phyloP scores from a whole-genome alignment of 2,329 filamentous ascomycete genomes.

The Acephala macrosclerotiorum region DNA sequence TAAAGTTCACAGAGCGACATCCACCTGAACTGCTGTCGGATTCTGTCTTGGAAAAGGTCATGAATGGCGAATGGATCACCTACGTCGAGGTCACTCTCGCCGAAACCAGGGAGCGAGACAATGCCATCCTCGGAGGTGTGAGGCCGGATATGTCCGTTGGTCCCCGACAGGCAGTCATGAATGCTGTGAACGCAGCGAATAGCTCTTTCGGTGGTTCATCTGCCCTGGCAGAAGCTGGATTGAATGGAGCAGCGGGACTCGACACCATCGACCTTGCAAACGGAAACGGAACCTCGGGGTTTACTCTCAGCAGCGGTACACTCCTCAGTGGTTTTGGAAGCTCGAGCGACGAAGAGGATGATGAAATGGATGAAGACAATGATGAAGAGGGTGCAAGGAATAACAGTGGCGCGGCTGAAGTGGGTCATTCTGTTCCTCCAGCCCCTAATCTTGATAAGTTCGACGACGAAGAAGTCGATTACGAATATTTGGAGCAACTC shows the following conservation, averaged over 20 bases:
- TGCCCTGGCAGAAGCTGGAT: conserved; percentile 80
- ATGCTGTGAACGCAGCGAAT: conserved; percentile 62
- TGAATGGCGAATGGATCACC: conserved; percentile 89
- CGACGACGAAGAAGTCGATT: conserved; percentile 47
- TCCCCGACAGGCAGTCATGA: conserved; percentile 70
- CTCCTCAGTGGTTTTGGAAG: conserved; percentile 91
- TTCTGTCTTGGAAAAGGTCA: conserved; percentile 84
- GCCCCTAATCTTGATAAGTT: conserved; percentile 46
- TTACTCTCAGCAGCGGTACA: conserved; percentile 76
- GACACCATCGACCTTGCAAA: conserved; percentile 72
- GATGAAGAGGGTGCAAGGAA: conserved; percentile 64
- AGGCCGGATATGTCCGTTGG: conserved; percentile 89
- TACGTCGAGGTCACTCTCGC: conserved; percentile 94
- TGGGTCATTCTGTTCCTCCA: conserved; percentile 55
- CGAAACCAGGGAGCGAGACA: conserved; percentile 93
- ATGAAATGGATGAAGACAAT: conserved; percentile 87
- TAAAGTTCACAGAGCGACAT: conserved; percentile 96
- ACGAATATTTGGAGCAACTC: conserved; percentile 46
- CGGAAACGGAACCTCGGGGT: conserved; percentile 69
- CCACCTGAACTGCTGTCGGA: conserved; percentile 87
- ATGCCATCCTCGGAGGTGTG: conserved; percentile 96
- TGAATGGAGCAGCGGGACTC: conserved; percentile 65
- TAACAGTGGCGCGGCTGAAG: conserved; percentile 58
- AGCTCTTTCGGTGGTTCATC: conserved; percentile 64
- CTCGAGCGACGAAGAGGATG: conserved; percentile 94